A percentile compares a stretch with the other conserved stretches of the same genome.
These are phyloP conservation scores for Daldinia childiae DNA, from an alignment of 495 filamentous ascomycete genomes.

Conservation along the genomic window DNA sequence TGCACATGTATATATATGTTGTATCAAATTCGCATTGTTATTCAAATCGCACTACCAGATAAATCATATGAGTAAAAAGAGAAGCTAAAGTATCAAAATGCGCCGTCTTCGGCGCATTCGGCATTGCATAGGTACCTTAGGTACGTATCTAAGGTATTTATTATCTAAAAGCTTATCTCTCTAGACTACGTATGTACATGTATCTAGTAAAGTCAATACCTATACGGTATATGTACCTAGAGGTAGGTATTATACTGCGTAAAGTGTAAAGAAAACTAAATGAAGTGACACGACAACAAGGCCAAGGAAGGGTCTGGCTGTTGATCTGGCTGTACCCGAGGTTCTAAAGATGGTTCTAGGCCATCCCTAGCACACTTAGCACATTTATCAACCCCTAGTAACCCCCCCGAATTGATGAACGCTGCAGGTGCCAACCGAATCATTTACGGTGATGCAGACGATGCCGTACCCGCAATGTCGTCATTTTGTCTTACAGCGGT, in stretches of 20 bases:
- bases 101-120: conserved; percentile 31
- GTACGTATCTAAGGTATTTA: too few species aligned
- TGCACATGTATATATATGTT: background rate
- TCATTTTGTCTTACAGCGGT: conserved; percentile 40
- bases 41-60: too few species aligned
- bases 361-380: conserved; percentile 19
- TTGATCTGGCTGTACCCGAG: conserved; percentile 21
- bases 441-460: conserved; percentile 30
- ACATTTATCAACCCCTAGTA: conserved; percentile 7
- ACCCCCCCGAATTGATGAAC: conserved; percentile 39
- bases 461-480: conserved; percentile 40
- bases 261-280: conserved; percentile 12
- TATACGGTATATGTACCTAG: too few species aligned
- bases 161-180: too few species aligned
- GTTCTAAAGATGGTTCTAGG: conserved; percentile 34
- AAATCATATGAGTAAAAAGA: background rate
- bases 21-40: too few species aligned
- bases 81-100: background rate
- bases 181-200: too few species aligned
- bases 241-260: conserved; percentile 30
- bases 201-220: too few species aligned
- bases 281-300: conserved; percentile 41
- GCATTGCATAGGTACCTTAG: conserved; percentile 4
- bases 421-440: conserved; percentile 40
- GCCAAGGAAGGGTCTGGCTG: conserved; percentile 19